Conservation (phyloP, 2,329 filamentous ascomycete species). For the Arthrobotrys sinensis region DNA sequence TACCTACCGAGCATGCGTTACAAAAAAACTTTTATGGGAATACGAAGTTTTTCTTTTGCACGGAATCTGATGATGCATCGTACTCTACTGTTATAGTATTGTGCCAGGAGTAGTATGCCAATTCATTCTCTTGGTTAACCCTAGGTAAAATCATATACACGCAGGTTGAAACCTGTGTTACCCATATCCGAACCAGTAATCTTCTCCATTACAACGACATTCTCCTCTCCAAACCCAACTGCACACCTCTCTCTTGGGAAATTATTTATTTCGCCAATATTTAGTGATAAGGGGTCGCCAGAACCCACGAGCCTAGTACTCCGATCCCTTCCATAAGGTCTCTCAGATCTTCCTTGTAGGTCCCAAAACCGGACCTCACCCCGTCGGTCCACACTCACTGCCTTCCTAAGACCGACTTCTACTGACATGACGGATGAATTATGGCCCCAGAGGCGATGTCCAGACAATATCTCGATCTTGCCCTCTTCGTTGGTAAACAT, state of each 20-base stretch:
- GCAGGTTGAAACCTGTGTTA: slow-evolving; percentile 73
- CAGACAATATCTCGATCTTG: slow-evolving; percentile 78
- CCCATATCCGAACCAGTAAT: slow-evolving; percentile 74
- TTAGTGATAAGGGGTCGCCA: slow-evolving; percentile 63
- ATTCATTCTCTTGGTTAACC: background rate
- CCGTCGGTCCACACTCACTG: slow-evolving; percentile 86
- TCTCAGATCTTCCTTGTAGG: slow-evolving; percentile 76
- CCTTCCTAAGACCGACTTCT: slow-evolving; percentile 86
- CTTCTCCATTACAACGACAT: slow-evolving; percentile 88
- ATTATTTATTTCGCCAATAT: slow-evolving; percentile 64
- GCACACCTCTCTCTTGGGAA: slow-evolving; percentile 76
- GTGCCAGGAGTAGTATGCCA: background rate
- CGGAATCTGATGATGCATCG: background rate
- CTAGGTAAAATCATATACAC: slow-evolving; percentile 89
- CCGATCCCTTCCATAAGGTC: slow-evolving; percentile 34
- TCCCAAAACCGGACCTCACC: slow-evolving; percentile 91
- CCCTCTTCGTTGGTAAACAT: slow-evolving; percentile 79
- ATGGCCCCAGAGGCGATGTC: slow-evolving; percentile 88
- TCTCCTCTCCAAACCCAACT: slow-evolving; percentile 86
- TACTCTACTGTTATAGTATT: background rate
- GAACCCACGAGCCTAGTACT: slow-evolving; percentile 36
- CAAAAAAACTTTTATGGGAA: slow-evolving; percentile 4
- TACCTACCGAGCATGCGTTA: background rate
- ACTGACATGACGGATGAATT: slow-evolving; percentile 90
- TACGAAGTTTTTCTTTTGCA: background rate